These are phyloP conservation scores for Brassica carinata DNA, from an alignment of 345 rosid species.

Conservation along the genomic window DNA sequence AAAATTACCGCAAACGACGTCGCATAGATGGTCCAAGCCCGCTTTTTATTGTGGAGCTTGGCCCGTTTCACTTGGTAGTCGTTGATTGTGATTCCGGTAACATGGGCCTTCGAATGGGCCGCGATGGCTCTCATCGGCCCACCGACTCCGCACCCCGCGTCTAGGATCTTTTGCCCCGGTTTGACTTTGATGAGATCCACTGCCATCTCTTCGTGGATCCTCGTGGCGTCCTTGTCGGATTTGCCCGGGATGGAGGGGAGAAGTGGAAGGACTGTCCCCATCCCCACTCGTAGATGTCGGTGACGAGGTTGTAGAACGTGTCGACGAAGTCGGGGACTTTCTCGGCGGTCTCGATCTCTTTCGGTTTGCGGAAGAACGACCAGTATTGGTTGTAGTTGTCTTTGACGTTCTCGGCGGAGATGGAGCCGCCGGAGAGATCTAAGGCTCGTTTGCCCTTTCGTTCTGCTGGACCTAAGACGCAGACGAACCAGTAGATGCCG, in stretches of 20 bases:
- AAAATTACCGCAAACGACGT: conserved; percentile 89
- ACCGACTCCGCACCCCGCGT: conserved; percentile 95
- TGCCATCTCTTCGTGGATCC: conserved; percentile 87
- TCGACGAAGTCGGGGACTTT: conserved; percentile 91
- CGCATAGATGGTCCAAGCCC: conserved; percentile 71
- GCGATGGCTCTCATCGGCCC: conserved; percentile 99
- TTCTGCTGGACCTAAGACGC: conserved; percentile 89
- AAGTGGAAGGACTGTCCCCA: conserved; percentile 99
- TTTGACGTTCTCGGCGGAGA: conserved; percentile 76
- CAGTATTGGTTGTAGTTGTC: conserved; percentile 84
- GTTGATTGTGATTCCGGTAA: conserved; percentile 92
- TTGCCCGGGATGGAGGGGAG: conserved; percentile 73
- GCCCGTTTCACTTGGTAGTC: conserved; percentile 95
- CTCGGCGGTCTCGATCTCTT: conserved; percentile 78
- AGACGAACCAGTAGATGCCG: conserved; percentile 87
- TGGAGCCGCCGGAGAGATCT: conserved; percentile 90
- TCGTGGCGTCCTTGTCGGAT: conserved; percentile 84
- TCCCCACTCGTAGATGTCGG: conserved; percentile 99
- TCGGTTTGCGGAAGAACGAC: conserved; percentile 88
- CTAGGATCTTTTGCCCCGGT: conserved; percentile 64
- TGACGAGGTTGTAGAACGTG: conserved; percentile 90
- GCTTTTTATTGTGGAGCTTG: conserved; percentile 81
- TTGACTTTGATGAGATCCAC: conserved; percentile 71
- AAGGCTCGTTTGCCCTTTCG: conserved; percentile 71
- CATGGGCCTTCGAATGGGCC: conserved; percentile 77